phyloP scores from a whole-genome alignment of 78 protist genomes.

The Acrasis kona region DNA sequence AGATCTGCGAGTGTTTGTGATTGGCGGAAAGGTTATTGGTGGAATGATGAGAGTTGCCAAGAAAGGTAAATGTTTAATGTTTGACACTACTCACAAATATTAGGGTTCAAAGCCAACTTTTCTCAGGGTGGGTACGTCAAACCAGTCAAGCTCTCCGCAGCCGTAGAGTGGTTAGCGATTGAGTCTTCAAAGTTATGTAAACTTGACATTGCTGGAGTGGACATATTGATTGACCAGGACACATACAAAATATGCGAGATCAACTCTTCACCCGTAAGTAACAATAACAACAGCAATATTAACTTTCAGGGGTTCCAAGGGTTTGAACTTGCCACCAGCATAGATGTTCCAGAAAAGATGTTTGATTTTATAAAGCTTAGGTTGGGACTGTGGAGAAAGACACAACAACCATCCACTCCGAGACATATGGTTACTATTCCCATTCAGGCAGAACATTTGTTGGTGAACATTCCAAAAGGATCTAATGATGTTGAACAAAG shows the following conservation, averaged over 20 bases:
- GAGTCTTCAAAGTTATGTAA: not conserved
- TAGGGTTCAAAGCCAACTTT: constrained; percentile 4
- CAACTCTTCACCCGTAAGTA: constrained; percentile 1
- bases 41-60: not conserved
- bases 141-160: not conserved
- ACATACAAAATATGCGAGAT: constrained; percentile 1
- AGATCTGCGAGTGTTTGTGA: constrained; percentile 6
- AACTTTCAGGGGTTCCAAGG: constrained; percentile 11
- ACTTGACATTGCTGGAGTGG: constrained; percentile 7
- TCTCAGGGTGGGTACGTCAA: not conserved
- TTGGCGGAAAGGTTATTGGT: not conserved
- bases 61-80: too few species aligned
- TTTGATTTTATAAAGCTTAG: too few species aligned
- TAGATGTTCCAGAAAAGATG: not conserved
- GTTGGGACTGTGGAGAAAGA: too few species aligned
- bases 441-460: too few species aligned
- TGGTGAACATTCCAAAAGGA: too few species aligned
- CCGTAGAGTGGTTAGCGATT: not conserved
- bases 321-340: not conserved
- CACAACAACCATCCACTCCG: too few species aligned
- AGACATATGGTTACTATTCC: too few species aligned
- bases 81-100: not conserved
- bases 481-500: too few species aligned
- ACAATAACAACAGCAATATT: too few species aligned
- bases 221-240: not conserved